Evolutionary conservation across 140 eudicot species (phyloP).

Genomic region (Flaveria floridana): DNA sequence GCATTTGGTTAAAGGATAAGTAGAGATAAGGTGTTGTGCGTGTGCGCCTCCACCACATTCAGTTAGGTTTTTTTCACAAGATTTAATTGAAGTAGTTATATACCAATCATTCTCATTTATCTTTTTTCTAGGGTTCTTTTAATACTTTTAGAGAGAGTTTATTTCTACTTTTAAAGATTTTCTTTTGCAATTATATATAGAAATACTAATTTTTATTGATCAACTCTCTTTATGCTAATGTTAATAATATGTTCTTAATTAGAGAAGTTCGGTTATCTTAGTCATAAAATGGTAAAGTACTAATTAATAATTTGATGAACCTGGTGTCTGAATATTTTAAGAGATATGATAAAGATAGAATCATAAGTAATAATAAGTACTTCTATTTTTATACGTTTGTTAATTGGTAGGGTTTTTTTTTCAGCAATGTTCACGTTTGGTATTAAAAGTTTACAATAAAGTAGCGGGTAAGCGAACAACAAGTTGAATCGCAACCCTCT

Average conservation of each 20-base stretch:
- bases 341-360: background rate
- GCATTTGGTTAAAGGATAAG: conserved; percentile 40
- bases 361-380: too few relatives aligned
- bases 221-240: background rate
- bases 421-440: too few relatives aligned
- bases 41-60: conserved; percentile 14
- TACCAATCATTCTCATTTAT: conserved; percentile 23
- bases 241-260: background rate
- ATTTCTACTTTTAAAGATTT: background rate
- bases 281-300: background rate
- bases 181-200: background rate
- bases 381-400: too few relatives aligned
- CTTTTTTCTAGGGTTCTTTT: background rate
- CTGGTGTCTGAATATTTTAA: background rate
- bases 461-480: too few relatives aligned
- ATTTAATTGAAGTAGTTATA: conserved; percentile 1
- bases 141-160: background rate
- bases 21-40: conserved; percentile 32
- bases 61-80: background rate
- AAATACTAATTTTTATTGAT: background rate
- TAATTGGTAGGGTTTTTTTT: too few relatives aligned
- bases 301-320: background rate
- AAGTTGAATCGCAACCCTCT: too few relatives aligned
- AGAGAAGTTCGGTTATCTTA: conserved; percentile 3
- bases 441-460: too few relatives aligned